Evolutionary conservation across 208 protist genomes (phyloP).

Genomic region (Crithidia acanthocephali): DNA sequence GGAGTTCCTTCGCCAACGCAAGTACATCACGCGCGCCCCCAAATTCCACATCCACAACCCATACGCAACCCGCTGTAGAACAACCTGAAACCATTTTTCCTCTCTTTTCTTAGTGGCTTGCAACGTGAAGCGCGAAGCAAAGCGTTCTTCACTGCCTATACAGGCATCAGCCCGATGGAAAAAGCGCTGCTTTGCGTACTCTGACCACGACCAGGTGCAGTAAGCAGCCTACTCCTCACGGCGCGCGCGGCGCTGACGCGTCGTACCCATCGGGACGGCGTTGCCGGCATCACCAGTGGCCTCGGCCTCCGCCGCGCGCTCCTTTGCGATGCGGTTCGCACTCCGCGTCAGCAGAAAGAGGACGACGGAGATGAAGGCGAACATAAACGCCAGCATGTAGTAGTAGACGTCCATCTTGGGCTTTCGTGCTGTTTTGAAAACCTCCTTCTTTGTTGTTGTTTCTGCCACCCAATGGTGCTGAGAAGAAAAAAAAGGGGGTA

Average conservation of each 20-base stretch:
- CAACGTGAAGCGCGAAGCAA: neutral
- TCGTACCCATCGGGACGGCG: slow-evolving; percentile 24
- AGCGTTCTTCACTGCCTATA: too few species aligned
- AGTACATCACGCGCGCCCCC: too few species aligned
- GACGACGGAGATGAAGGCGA: slow-evolving; percentile 22
- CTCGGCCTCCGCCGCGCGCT: slow-evolving; percentile 25
- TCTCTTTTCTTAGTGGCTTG: neutral
- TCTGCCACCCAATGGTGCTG: too few species aligned
- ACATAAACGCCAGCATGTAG: slow-evolving; percentile 39
- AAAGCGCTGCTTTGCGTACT: neutral
- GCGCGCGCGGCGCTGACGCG: slow-evolving; percentile 31
- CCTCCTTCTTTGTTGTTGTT: neutral
- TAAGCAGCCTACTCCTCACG: slow-evolving; percentile 29
- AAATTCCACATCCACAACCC: too few species aligned
- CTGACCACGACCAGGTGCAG: too few species aligned
- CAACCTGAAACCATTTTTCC: neutral
- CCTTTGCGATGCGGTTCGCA: slow-evolving; percentile 30
- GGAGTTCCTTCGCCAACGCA: too few species aligned
- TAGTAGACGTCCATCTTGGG: slow-evolving; percentile 34
- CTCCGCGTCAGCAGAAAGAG: slow-evolving; percentile 33
- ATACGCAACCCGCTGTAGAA: too few species aligned
- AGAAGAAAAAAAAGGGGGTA: too few species aligned
- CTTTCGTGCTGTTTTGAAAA: neutral
- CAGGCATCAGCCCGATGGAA: too few species aligned
- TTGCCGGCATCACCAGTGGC: neutral